A percentile compares a stretch with the other conserved stretches of the same genome.
phyloP scores from a whole-genome alignment of 176 grass and related monocot genomes.

The Phoenix roebelenii region DNA sequence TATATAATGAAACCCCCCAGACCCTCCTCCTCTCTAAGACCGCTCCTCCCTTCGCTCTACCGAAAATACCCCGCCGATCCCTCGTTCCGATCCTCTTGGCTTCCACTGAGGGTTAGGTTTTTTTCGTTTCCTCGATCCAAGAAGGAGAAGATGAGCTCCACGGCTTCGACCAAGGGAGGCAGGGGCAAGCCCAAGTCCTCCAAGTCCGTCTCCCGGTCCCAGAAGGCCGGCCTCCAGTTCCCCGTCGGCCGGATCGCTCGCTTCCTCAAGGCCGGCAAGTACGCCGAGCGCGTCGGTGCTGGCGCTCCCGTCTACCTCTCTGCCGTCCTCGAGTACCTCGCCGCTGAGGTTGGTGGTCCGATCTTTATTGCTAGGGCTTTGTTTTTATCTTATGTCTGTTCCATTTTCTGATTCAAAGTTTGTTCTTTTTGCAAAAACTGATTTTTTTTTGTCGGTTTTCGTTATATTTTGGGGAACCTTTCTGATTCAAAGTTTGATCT shows the following conservation, averaged over 20 bases:
- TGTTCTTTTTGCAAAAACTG: no score
- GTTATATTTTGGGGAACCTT: background rate
- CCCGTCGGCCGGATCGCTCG: constrained; percentile 41
- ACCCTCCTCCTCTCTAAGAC: no score
- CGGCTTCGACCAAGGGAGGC: constrained; percentile 11
- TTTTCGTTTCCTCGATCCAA: no score
- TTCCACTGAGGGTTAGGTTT: no score
- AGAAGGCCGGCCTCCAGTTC: constrained; percentile 42
- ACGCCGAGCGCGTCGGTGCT: constrained; percentile 30
- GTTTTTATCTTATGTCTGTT: no score
- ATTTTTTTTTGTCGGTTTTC: background rate
- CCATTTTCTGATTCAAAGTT: no score
- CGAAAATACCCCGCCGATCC: no score
- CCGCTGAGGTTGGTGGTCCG: constrained; percentile 12
- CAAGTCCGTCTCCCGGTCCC: constrained; percentile 18
- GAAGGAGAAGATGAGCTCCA: constrained; percentile 10
- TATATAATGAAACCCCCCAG: no score
- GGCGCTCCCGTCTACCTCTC: constrained; percentile 32
- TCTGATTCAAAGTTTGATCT: background rate
- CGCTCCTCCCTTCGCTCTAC: no score
- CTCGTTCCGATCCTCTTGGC: no score
- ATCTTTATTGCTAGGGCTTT: no score
- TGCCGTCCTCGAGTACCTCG: constrained; percentile 36
- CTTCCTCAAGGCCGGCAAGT: constrained; percentile 34
- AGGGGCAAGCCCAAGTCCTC: constrained; percentile 16